Conservation (phyloP, 371 early-diverging fungal genomes). For the Apophysomyces sp. region DNA sequence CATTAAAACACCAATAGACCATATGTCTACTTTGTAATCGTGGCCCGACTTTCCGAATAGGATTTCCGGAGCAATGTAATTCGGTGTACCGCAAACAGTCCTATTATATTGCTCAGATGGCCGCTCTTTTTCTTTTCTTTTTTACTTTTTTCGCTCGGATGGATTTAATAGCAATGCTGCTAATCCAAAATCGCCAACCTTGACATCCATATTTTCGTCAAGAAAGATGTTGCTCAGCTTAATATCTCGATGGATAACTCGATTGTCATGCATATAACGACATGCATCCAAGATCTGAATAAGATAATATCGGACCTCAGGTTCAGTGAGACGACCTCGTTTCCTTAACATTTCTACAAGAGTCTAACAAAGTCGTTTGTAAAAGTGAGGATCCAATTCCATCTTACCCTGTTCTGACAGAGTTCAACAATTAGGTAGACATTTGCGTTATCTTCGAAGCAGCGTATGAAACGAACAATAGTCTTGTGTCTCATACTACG, state of each 20-base stretch:
- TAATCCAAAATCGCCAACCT: constrained; percentile 98
- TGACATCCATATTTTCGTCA: constrained; percentile 79
- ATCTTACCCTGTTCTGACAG: constrained; percentile 82
- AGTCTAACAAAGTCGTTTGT: constrained; percentile 52
- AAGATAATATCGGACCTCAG: constrained; percentile 88
- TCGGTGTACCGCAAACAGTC: constrained; percentile 98
- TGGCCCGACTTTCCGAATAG: constrained; percentile 88
- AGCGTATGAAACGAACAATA: constrained; percentile 84
- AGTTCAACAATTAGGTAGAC: constrained; percentile 96
- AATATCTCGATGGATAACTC: constrained; percentile 95
- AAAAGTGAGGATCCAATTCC: neutral
- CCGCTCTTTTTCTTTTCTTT: neutral
- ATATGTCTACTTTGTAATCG: constrained; percentile 97
- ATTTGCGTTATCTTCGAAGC: constrained; percentile 87
- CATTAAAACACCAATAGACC: constrained; percentile 97
- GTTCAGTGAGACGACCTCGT: constrained; percentile 82
- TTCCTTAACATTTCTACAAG: constrained; percentile 80
- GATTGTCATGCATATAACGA: constrained; percentile 81
- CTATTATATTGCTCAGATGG: constrained; percentile 66
- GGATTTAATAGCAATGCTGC: constrained; percentile 77
- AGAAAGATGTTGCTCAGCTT: constrained; percentile 97
- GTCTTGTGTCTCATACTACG: constrained; percentile 71
- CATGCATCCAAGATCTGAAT: constrained; percentile 85
- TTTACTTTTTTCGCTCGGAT: constrained; percentile 87
- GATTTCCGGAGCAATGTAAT: constrained; percentile 99